Conservation (phyloP, 2,329 filamentous ascomycete species). For the Microascus cirrosus region DNA sequence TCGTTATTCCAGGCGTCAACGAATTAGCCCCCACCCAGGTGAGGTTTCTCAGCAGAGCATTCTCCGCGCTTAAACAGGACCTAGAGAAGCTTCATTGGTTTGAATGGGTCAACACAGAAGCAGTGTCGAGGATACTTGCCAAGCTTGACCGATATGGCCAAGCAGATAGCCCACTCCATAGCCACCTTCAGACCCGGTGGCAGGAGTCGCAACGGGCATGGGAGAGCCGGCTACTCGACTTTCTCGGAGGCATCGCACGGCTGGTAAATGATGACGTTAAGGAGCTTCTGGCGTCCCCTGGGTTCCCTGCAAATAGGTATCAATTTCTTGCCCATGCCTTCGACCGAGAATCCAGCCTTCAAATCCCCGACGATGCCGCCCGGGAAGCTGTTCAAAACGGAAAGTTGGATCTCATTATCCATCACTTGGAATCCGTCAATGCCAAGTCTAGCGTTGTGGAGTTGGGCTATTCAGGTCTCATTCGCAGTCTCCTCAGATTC, state of each 20-base stretch:
- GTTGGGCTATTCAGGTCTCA: too few species aligned
- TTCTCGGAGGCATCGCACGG: neutral
- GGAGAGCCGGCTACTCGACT: neutral
- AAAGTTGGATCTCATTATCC: neutral
- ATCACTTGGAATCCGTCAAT: too few species aligned
- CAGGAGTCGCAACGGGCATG: neutral
- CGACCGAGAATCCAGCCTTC: neutral
- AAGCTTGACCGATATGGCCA: neutral
- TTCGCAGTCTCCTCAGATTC: too few species aligned
- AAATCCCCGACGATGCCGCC: neutral
- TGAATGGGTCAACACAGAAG: constrained; percentile 2
- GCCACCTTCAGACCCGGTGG: neutral
- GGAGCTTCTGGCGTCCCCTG: too few species aligned
- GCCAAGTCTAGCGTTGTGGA: too few species aligned
- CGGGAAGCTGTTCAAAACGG: neutral
- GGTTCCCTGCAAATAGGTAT: too few species aligned
- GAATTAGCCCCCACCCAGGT: too few species aligned
- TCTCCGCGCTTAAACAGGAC: neutral
- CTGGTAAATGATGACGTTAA: too few species aligned
- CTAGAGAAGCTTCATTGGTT: constrained; percentile 5
- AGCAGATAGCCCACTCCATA: neutral
- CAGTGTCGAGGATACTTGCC: constrained; percentile 1
- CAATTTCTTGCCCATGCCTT: neutral
- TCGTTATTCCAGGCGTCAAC: neutral
- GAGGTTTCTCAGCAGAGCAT: neutral